These are phyloP conservation scores for Fusarium oligoseptatum DNA, from an alignment of 2,329 filamentous ascomycete genomes.

Conservation along the genomic window DNA sequence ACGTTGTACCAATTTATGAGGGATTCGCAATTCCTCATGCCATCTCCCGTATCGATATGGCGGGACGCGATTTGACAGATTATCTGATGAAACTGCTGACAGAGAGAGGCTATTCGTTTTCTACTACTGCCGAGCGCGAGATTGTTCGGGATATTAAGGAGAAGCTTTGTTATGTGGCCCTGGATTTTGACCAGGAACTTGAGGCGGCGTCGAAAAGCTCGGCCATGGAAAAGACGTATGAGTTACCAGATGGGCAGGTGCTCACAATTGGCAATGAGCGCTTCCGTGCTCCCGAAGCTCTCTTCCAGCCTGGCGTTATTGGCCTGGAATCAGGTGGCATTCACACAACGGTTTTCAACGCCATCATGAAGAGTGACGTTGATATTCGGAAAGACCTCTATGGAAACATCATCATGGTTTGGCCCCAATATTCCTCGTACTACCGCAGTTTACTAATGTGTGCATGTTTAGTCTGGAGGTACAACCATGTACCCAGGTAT, in stretches of 20 bases:
- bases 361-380: slow-evolving; percentile 99
- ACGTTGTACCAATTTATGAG: slow-evolving; percentile 99
- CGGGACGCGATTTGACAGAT: slow-evolving; percentile 99
- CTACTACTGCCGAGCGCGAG: slow-evolving; percentile 99
- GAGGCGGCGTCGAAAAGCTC: slow-evolving; percentile 99
- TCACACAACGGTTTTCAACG: slow-evolving; percentile 99
- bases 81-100: slow-evolving; percentile 99
- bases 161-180: slow-evolving; percentile 99
- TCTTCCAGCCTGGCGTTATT: slow-evolving; percentile 98
- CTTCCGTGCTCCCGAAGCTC: slow-evolving; percentile 99
- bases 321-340: slow-evolving; percentile 99
- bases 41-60: slow-evolving; percentile 99
- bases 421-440: slow-evolving; percentile 52
- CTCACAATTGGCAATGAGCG: slow-evolving; percentile 99
- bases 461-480: slow-evolving; percentile 88
- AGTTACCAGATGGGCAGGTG: slow-evolving; percentile 99
- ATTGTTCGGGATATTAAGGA: slow-evolving; percentile 99
- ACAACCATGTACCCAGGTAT: slow-evolving; percentile 99
- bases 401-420: slow-evolving; percentile 99
- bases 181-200: slow-evolving; percentile 99
- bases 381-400: slow-evolving; percentile 99
- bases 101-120: slow-evolving; percentile 99
- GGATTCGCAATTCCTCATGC: slow-evolving; percentile 99
- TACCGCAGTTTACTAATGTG: not conserved
- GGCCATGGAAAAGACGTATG: slow-evolving; percentile 99